Base-by-base conservation (phyloP, 805 yeast genomes). In the Hanseniaspora jakobsenii region DNA sequence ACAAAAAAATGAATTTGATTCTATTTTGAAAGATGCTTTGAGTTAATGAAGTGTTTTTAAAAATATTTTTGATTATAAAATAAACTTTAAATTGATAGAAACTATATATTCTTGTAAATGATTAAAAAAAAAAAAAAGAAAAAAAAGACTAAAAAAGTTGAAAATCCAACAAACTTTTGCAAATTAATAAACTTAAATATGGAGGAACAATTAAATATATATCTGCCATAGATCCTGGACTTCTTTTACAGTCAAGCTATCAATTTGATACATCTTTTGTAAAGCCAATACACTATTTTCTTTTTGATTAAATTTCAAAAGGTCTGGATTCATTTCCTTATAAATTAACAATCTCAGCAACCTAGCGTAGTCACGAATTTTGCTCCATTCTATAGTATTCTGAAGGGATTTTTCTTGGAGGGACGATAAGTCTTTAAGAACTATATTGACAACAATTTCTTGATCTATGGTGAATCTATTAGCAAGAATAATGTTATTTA, bases 1-100 rank as follows among this genome's bases (percentile, higher is more conserved):
- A 24, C 26, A 42, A 13, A 24, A 35, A 23, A 36, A 42, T n/a
- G 32, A 42, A 22, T 37, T 35, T 28, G 29, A 24, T 13, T 28
- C 31, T 4, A 28, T 18, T 6, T 14, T 42, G 19, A 28, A 42
- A 23, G 39, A 36, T 14, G 38, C 27, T 22, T 29, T 35, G 17
- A 23, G 29, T 12, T 23, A n/a, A 17, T 35, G 29, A 21, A 17
- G 19, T 30, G 12, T 5, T 10, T 30, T 32, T 30, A 30, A 30
- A n/a, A n/a, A n/a, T n/a, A n/a, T n/a, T n/a, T n/a, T n/a, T n/a
- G n/a, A n/a, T n/a, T n/a, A n/a, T n/a, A n/a, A n/a, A n/a, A n/a
- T n/a, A n/a, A n/a, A n/a, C n/a, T n/a, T n/a, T n/a, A n/a, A n/a
- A n/a, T n/a, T n/a, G n/a, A n/a, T n/a, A n/a, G n/a, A n/a, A n/a